Conservation (phyloP, 2,329 filamentous ascomycete species). For the Phialophora verrucosa region DNA sequence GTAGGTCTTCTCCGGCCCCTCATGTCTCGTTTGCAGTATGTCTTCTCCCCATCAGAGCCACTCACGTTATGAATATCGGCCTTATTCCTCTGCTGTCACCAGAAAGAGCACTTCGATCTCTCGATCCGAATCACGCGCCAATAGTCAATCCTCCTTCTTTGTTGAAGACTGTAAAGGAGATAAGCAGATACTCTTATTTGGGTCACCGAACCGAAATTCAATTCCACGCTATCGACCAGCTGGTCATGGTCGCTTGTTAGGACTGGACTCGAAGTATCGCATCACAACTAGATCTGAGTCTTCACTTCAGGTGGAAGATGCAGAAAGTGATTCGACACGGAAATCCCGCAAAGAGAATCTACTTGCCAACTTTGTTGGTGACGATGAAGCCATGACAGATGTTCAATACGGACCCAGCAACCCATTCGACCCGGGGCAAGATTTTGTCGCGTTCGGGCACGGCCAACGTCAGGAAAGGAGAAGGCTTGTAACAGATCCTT, state of each 20-base stretch:
- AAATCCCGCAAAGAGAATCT: conserved; percentile 47
- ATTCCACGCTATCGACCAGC: conserved; percentile 73
- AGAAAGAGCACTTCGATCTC: not conserved
- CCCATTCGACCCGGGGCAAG: conserved; percentile 31
- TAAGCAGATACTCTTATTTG: conserved; percentile 74
- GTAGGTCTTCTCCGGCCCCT: not conserved
- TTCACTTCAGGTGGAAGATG: conserved; percentile 51
- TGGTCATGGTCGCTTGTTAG: conserved; percentile 72
- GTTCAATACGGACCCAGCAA: conserved; percentile 33
- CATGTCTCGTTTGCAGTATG: not conserved
- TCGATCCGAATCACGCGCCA: not conserved
- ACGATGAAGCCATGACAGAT: conserved; percentile 40
- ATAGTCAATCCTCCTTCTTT: conserved; percentile 23
- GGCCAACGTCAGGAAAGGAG: conserved; percentile 27
- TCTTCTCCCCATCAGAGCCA: not conserved
- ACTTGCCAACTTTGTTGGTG: conserved; percentile 41
- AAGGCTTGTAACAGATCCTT: conserved; percentile 30
- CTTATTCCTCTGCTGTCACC: not conserved
- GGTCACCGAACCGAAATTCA: conserved; percentile 71
- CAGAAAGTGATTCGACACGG: conserved; percentile 47
- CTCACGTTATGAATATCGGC: not conserved
- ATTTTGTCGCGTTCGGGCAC: conserved; percentile 47
- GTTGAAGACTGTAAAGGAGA: conserved; percentile 74
- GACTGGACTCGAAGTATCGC: conserved; percentile 62
- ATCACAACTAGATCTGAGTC: conserved; percentile 70